A percentile compares a stretch with the other conserved stretches of the same genome.
Conservation (phyloP, 1,284 basidiomycete species). For the Sanghuangporus sanghuang region DNA sequence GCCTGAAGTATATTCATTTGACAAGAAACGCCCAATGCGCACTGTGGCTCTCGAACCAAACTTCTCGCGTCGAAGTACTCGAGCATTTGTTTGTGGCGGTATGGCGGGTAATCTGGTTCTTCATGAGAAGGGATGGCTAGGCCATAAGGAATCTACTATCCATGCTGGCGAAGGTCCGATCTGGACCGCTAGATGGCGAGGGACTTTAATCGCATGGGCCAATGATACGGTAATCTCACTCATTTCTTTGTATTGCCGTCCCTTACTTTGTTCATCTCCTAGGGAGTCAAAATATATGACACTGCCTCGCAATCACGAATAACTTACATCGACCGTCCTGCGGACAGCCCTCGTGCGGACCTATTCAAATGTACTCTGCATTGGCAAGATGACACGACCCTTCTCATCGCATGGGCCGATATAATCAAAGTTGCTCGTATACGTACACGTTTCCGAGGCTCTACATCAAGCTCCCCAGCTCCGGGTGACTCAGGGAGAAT, state of each 20-base stretch:
- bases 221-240: constrained; percentile 71
- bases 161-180: constrained; percentile 93
- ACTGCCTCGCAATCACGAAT: constrained; percentile 75
- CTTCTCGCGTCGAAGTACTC: constrained; percentile 76
- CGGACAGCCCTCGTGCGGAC: constrained; percentile 83
- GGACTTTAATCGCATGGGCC: constrained; percentile 91
- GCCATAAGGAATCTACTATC: constrained; percentile 86
- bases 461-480: constrained; percentile 27
- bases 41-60: constrained; percentile 88
- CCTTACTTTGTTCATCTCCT: background rate
- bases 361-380: constrained; percentile 88
- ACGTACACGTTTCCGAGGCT: constrained; percentile 51
- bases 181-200: constrained; percentile 88
- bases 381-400: constrained; percentile 89
- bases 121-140: constrained; percentile 95
- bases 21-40: constrained; percentile 91
- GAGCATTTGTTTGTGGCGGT: constrained; percentile 92
- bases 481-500: constrained; percentile 33
- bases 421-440: constrained; percentile 89
- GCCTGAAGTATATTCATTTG: constrained; percentile 82
- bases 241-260: background rate
- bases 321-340: constrained; percentile 81
- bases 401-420: constrained; percentile 94
- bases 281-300: constrained; percentile 96
- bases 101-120: constrained; percentile 84